These are phyloP conservation scores for Eucalyptus rudis DNA, from an alignment of 345 rosid species.

Conservation along the genomic window DNA sequence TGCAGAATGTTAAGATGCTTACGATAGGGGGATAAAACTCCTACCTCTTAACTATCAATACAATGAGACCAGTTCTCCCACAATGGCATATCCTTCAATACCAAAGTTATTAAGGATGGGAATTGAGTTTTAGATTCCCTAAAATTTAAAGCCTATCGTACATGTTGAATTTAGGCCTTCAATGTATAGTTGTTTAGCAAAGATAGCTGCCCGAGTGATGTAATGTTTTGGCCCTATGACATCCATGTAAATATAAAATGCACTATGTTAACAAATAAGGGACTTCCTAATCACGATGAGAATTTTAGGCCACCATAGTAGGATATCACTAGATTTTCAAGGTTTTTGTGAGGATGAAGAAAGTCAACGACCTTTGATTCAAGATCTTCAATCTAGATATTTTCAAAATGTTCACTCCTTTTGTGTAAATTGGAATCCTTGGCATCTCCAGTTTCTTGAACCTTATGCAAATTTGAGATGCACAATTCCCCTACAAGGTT, in stretches of 20 bases:
- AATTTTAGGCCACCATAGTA: not conserved
- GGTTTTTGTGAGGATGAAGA: not conserved
- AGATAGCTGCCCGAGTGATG: rapidly evolving
- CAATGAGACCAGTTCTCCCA: not conserved
- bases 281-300: not conserved
- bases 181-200: not conserved
- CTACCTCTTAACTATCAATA: not conserved
- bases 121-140: not conserved
- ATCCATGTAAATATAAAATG: not conserved
- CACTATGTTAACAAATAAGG: not conserved
- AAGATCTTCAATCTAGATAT: not conserved
- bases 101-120: not conserved
- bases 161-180: not conserved
- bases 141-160: not conserved
- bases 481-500: not conserved
- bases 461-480: not conserved
- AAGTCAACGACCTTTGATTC: not conserved
- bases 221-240: not conserved
- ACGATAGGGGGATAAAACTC: not conserved
- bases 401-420: not conserved
- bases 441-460: not conserved
- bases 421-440: not conserved
- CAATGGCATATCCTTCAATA: not conserved
- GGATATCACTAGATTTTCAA: not conserved
- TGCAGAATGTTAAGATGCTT: too few species aligned